Percentiles rank a stretch among this genome's conserved stretches.
Conservation (phyloP, 306 rosid species). For the Mucuna pruriens region DNA sequence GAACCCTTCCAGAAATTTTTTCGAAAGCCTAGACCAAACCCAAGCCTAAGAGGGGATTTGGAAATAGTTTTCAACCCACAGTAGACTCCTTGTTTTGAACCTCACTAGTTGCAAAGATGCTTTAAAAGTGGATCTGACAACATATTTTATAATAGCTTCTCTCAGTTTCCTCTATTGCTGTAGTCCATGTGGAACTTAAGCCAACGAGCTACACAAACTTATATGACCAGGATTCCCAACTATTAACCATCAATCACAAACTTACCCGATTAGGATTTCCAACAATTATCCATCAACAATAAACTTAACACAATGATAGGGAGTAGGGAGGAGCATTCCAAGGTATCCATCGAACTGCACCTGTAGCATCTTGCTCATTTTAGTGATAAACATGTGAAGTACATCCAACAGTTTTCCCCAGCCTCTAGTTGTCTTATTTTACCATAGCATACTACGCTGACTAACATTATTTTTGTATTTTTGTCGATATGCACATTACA, state of each 20-base stretch:
- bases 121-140: rapidly evolving
- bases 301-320: background rate
- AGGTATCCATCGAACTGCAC: background rate
- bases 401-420: background rate
- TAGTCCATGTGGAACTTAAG: conserved; percentile 26
- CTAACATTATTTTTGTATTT: background rate
- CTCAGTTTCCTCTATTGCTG: background rate
- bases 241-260: too few relatives aligned
- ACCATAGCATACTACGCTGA: background rate
- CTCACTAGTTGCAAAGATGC: conserved; percentile 44
- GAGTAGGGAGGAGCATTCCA: background rate
- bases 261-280: background rate
- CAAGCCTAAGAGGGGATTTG: conserved; percentile 41
- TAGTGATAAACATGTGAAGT: too few relatives aligned
- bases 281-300: background rate
- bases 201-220: background rate
- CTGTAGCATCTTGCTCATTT: background rate
- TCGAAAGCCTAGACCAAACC: conserved; percentile 4
- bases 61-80: conserved; percentile 42
- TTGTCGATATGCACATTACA: too few relatives aligned
- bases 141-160: background rate
- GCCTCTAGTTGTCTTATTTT: background rate
- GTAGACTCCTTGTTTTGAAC: conserved; percentile 37
- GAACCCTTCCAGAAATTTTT: conserved; percentile 49
- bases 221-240: background rate